phyloP scores from a whole-genome alignment of 2,329 filamentous ascomycete species.

The Cephalotrichum gorgonifer region DNA sequence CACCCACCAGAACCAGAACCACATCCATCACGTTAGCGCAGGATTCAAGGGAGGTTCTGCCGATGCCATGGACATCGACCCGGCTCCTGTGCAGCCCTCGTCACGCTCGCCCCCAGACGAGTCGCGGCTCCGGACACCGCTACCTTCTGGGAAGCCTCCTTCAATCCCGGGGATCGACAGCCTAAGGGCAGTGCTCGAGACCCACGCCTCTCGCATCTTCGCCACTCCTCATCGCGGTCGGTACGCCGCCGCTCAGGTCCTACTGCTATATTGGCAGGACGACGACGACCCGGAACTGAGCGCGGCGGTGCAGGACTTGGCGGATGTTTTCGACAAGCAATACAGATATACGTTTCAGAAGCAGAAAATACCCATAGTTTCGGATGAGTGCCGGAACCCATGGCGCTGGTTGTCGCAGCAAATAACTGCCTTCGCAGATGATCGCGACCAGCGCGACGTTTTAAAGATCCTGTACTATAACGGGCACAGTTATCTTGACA shows the following conservation, averaged over 20 bases:
- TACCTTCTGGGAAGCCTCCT: slow-evolving; percentile 42
- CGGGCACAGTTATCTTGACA: slow-evolving; percentile 43
- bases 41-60: slow-evolving; percentile 30
- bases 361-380: slow-evolving; percentile 37
- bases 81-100: slow-evolving; percentile 22
- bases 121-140: slow-evolving; percentile 41
- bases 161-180: slow-evolving; percentile 39
- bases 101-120: slow-evolving; percentile 32
- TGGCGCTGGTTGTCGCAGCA: slow-evolving; percentile 43
- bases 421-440: slow-evolving; percentile 41
- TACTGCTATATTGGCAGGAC: slow-evolving; percentile 48
- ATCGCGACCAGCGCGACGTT: slow-evolving; percentile 42
- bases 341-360: slow-evolving; percentile 41
- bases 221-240: slow-evolving; percentile 39
- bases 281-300: slow-evolving; percentile 30
- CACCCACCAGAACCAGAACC: slow-evolving; percentile 1
- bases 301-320: slow-evolving; percentile 33
- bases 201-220: slow-evolving; percentile 36
- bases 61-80: slow-evolving; percentile 49
- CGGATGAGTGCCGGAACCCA: slow-evolving; percentile 35
- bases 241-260: slow-evolving; percentile 39
- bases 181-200: slow-evolving; percentile 37
- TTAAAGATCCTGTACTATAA: slow-evolving; percentile 50
- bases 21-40: slow-evolving; percentile 16
- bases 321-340: slow-evolving; percentile 36